Evolutionary conservation across 2,329 filamentous ascomycete genomes (phyloP).

Genomic region (Periconia digitata): DNA sequence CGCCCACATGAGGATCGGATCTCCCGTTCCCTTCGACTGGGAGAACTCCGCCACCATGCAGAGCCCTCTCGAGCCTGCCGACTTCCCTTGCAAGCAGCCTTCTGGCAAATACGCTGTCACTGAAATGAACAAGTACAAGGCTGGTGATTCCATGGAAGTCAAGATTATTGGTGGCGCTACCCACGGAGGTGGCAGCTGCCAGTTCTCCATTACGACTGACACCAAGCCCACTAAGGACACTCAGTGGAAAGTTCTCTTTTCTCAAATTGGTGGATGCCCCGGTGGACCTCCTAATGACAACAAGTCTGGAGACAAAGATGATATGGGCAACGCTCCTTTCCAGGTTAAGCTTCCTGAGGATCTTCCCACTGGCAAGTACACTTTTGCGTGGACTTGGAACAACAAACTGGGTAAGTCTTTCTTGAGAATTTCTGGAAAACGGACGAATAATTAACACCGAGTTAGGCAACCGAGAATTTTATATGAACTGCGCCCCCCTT

Average conservation of each 20-base stretch:
- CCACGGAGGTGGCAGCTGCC: slow-evolving; percentile 92
- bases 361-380: slow-evolving; percentile 73
- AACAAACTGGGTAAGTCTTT: too few species aligned
- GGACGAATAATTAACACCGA: too few species aligned
- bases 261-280: slow-evolving; percentile 83
- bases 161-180: slow-evolving; percentile 57
- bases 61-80: slow-evolving; percentile 60
- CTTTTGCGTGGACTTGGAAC: slow-evolving; percentile 91
- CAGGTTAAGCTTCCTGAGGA: slow-evolving; percentile 70
- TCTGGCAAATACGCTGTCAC: slow-evolving; percentile 56
- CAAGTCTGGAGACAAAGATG: slow-evolving; percentile 19
- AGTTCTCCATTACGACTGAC: slow-evolving; percentile 83
- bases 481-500: slow-evolving; percentile 92
- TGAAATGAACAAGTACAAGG: slow-evolving; percentile 56
- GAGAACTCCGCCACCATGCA: slow-evolving; percentile 55
- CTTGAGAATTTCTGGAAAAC: too few species aligned
- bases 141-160: slow-evolving; percentile 53
- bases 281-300: slow-evolving; percentile 49
- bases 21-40: slow-evolving; percentile 64
- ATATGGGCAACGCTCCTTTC: slow-evolving; percentile 64
- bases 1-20: slow-evolving; percentile 75
- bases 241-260: slow-evolving; percentile 87
- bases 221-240: slow-evolving; percentile 60
- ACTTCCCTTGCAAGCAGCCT: slow-evolving; percentile 83
- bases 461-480: slow-evolving; percentile 96